Base-by-base conservation (phyloP, 345 rosid species). In the Gossypium thurberi region DNA sequence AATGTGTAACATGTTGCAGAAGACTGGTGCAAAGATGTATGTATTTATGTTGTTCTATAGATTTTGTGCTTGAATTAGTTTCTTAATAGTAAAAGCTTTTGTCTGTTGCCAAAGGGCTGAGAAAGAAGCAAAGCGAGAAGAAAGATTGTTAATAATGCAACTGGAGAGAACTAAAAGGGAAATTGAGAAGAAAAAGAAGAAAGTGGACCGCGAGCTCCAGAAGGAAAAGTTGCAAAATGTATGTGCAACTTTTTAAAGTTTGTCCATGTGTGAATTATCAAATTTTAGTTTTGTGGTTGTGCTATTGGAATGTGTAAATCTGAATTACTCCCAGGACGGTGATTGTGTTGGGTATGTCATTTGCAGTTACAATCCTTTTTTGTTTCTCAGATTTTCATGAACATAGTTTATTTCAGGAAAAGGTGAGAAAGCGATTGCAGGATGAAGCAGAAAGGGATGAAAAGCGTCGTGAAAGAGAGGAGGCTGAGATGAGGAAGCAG, bases 121-220 rank as follows among this genome's bases (percentile, higher is more conserved):
- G 71, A 89, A 85, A 77, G 91, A 85, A 26, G 89, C 85, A 17
- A 87, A 83, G 73, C 75, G 76, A 61, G 92, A 88, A 74, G 89
- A 85, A 80, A 92, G 87, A 69, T 75, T 80, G 78, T 73, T 85
- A 67, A 79, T 87, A 56, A 95, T 81, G 78, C 87, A 95, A 69
- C 21, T 95, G 75, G 93, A 91, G 88, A 92, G 77, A 81, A 85
- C 69, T 74, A 90, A 80, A 81, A 83, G 79, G 52, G 87, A 88
- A 81, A 84, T 77, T 76, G 97, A 89, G 80, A 92, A 86, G 78
- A 94, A 92, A 84, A 90, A 86, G 81, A 95, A 81, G 83, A 88
- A 81, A 81, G 79, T 84, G 76, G 91, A 91, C 11, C 86, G 91
- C 56, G 87, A 92, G 76, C 68, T 79, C 42, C 80, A 75, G 42